phyloP scores from a whole-genome alignment of 768 basidiomycete species.

The Agrocybe praecox region DNA sequence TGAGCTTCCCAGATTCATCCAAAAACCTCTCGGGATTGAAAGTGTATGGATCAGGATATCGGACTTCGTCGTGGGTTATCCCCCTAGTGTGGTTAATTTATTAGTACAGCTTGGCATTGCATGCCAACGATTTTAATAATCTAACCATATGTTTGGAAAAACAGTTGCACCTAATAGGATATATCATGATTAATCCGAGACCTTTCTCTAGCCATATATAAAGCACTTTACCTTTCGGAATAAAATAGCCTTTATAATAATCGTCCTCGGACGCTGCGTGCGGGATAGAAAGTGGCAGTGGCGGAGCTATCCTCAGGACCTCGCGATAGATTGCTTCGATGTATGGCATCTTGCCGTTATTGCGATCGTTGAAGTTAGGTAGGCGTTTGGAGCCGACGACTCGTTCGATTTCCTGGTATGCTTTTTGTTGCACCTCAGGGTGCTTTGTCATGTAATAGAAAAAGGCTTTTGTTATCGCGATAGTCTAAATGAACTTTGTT shows the following conservation, averaged over 20 bases:
- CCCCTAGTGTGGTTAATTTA: no score
- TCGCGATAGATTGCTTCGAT: slow-evolving; percentile 12
- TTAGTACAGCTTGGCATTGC: no score
- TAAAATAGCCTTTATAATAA: slow-evolving; percentile 20
- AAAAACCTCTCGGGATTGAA: slow-evolving; percentile 25
- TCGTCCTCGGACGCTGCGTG: slow-evolving; percentile 26
- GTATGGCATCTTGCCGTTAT: slow-evolving; percentile 22
- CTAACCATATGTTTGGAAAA: not conserved
- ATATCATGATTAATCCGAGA: not conserved
- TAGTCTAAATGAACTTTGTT: not conserved
- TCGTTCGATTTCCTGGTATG: slow-evolving; percentile 33
- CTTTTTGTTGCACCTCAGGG: slow-evolving; percentile 31
- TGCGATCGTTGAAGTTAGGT: slow-evolving; percentile 24
- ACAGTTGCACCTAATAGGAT: not conserved
- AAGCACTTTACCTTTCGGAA: slow-evolving; percentile 16
- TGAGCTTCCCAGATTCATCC: slow-evolving; percentile 1
- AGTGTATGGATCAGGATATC: slow-evolving; percentile 17
- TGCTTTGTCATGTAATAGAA: slow-evolving; percentile 19
- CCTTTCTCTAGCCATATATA: not conserved
- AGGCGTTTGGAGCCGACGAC: slow-evolving; percentile 30
- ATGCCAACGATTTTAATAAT: no score
- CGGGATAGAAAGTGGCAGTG: slow-evolving; percentile 15
- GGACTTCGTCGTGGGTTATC: slow-evolving; percentile 12
- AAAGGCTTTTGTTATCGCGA: not conserved
- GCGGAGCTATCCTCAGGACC: slow-evolving; percentile 12